phyloP scores from a whole-genome alignment of 2,329 filamentous ascomycete genomes.

The Paradendryphiella salina region DNA sequence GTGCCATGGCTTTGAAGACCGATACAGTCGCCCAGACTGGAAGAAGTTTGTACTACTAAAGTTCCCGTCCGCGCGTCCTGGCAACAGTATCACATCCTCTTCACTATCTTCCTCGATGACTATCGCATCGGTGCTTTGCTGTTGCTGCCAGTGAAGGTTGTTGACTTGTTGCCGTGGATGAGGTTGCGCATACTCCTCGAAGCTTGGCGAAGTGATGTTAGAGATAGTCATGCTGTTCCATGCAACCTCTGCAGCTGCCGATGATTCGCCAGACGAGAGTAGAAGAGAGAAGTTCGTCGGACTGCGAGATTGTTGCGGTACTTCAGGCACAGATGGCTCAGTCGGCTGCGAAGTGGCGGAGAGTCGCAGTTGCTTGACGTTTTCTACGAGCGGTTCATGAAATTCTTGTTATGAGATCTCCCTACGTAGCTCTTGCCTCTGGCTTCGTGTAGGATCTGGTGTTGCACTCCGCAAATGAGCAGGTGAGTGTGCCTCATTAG shows the following conservation, averaged over 20 bases:
- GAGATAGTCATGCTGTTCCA: not conserved
- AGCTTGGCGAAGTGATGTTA: not conserved
- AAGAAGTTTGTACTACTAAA: conserved; percentile 3
- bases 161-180: not conserved
- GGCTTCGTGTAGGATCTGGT: too few relatives aligned
- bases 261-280: not conserved
- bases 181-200: not conserved
- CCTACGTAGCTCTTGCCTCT: too few relatives aligned
- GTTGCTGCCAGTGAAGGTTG: too few relatives aligned
- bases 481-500: too few relatives aligned
- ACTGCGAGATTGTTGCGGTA: not conserved
- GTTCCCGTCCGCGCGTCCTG: not conserved
- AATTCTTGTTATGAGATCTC: too few relatives aligned
- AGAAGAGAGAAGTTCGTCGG: not conserved
- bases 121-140: not conserved
- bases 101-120: not conserved
- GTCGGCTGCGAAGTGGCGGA: not conserved
- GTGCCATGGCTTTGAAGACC: not conserved
- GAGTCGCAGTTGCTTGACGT: conserved; percentile 2
- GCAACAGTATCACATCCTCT: not conserved
- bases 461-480: too few relatives aligned
- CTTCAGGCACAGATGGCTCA: too few relatives aligned
- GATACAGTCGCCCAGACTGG: not conserved
- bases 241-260: not conserved
- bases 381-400: conserved; percentile 2